Base-by-base conservation (phyloP, 139 green algal genomes). In the Chlamydomonas urium region DNA sequence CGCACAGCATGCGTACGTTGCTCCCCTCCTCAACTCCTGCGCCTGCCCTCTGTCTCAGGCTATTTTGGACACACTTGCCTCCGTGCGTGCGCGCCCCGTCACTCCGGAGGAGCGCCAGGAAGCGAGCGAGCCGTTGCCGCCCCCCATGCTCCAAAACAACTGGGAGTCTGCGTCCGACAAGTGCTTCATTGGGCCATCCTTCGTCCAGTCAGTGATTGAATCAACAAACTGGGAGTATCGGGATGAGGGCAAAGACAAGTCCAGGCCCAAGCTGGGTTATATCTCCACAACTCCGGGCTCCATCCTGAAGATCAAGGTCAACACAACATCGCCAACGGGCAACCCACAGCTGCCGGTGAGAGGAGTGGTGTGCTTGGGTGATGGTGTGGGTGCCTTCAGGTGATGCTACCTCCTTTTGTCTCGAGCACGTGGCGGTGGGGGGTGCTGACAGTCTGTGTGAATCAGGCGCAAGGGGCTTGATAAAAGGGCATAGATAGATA, bases 191-290 rank as follows among this genome's bases (percentile, higher is more conserved):
- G 68, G 68, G 37, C 35, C 24, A 4, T 3, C 8, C 31, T 74
- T 74, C 24, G 38, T 60, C 36, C n/a, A 65, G 19, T 31, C 56
- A 37, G 56, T 65, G 8, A 65, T 65, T 56, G 17, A 17, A 56
- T 26, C 17, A 26, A 21, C 17, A 21, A 26, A 17, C 45, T 50
- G 42, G 42, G 42, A 24, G 42, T 78, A 58, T 47, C 38, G 47
- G 21, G 69, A 78, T 35, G 72, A 78, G 50, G 72, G 72, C 63
- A 72, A 61, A 42, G 58, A 8, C 3, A 1, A n/a, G 6, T 1
- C 26, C 17, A 34, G 70, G 50, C 72, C 72, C 48, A 78, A 78
- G 53, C 69, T 56, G 37, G 72, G 72, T 28, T 78, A 65, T 62
- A 37, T 73, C 17, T 4, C 63, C 0, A 28, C 59, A 10, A 34